Percentiles rank a stretch among this genome's conserved stretches.
Conservation (phyloP, 495 filamentous ascomycete genomes). For the Darksidea phi region DNA sequence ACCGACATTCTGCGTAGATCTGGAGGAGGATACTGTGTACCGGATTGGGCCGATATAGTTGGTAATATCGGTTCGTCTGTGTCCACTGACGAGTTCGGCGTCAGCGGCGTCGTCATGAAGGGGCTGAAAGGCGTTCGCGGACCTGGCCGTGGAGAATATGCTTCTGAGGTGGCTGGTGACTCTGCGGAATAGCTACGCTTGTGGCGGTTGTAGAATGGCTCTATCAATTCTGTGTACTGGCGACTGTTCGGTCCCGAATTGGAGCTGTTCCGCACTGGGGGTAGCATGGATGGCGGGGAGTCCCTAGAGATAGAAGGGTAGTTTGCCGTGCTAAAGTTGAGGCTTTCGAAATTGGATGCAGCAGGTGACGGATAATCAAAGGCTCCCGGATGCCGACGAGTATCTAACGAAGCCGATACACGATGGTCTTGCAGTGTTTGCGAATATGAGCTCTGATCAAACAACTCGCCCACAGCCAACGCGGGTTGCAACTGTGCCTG, state of each 20-base stretch:
- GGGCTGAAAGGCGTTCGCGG: conserved; percentile 33
- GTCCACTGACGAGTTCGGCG: conserved; percentile 33
- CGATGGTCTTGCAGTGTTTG: conserved; percentile 8
- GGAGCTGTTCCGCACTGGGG: conserved; percentile 16
- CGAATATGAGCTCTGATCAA: conserved; percentile 7
- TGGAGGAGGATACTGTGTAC: conserved; percentile 20
- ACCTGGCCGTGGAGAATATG: conserved; percentile 33
- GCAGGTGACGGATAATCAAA: conserved; percentile 30
- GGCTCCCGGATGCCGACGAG: conserved; percentile 10
- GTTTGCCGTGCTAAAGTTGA: conserved; percentile 6
- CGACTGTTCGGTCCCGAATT: conserved; percentile 9
- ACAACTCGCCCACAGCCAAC: conserved; percentile 7
- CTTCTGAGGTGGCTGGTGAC: conserved; percentile 22
- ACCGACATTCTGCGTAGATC: conserved; percentile 44
- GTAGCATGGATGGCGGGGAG: conserved; percentile 31
- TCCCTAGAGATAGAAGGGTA: conserved; percentile 11
- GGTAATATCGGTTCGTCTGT: conserved; percentile 26
- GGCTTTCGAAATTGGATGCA: conserved; percentile 19
- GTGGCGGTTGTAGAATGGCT: conserved; percentile 18
- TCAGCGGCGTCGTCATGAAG: conserved; percentile 29
- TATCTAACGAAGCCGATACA: conserved; percentile 24
- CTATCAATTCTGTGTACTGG: conserved; percentile 10
- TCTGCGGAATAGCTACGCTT: conserved; percentile 31
- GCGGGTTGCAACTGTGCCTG: conserved; percentile 23
- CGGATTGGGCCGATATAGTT: conserved; percentile 1